Conservation (phyloP, 2,329 filamentous ascomycete genomes). For the Aspergillus arachidicola region DNA sequence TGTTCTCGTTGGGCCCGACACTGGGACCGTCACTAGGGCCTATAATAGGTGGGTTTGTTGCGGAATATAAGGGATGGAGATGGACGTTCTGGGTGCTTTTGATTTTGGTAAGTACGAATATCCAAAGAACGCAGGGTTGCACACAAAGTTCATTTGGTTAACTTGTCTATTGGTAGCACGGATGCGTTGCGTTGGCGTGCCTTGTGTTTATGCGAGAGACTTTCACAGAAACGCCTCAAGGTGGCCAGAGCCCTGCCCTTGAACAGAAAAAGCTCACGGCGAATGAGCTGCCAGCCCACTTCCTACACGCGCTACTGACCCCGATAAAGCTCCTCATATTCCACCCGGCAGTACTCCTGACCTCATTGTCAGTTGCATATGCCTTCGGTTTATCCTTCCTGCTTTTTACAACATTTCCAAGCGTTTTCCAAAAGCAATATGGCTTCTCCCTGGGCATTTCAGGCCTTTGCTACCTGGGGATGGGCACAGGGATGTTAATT, state of each 20-base stretch:
- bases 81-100: background rate
- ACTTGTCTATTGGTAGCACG: background rate
- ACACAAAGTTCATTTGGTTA: too few species aligned
- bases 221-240: background rate
- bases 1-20: background rate
- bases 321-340: background rate
- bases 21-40: background rate
- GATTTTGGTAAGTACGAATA: background rate
- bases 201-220: background rate
- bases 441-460: background rate
- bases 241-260: accelerated
- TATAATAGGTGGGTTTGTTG: background rate
- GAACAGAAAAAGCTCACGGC: too few species aligned
- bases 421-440: background rate
- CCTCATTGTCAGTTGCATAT: background rate
- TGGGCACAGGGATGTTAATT: background rate
- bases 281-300: background rate
- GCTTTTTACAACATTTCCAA: background rate
- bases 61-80: background rate
- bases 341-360: background rate
- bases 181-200: background rate
- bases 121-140: too few species aligned
- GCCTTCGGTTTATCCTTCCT: background rate
- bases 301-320: background rate
- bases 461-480: background rate